Conservation (phyloP, 1,139 yeast species). For the Candida neerlandica region DNA sequence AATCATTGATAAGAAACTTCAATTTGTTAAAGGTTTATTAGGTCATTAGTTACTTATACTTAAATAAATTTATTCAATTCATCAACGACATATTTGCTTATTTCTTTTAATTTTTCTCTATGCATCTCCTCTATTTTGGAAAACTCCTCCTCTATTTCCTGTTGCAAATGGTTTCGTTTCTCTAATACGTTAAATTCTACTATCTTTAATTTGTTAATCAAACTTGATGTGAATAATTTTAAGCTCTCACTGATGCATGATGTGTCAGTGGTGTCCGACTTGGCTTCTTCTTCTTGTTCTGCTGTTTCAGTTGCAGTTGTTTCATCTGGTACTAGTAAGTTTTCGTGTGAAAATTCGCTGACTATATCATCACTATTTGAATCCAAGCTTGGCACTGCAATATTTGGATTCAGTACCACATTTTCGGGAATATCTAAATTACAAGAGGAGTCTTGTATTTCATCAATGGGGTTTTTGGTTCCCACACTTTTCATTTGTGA, state of each 20-base stretch:
- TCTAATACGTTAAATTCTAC: slow-evolving; percentile 18
- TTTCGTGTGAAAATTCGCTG: neutral
- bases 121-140: slow-evolving; percentile 13
- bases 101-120: slow-evolving; percentile 11
- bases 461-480: neutral
- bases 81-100: slow-evolving; percentile 11
- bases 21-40: slow-evolving; percentile 2
- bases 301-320: neutral
- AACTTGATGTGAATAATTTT: slow-evolving; percentile 13
- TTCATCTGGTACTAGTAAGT: neutral
- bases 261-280: neutral
- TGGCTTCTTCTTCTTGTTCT: neutral
- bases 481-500: too few relatives aligned
- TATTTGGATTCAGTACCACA: too few relatives aligned
- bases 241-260: slow-evolving; percentile 12
- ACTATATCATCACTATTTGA: neutral
- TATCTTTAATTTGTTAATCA: slow-evolving; percentile 18
- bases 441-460: neutral
- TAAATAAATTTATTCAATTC: slow-evolving; percentile 15
- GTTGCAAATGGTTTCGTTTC: slow-evolving; percentile 17
- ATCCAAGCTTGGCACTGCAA: neutral
- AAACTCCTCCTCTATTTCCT: slow-evolving; percentile 18
- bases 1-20: slow-evolving; percentile 3
- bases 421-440: neutral
- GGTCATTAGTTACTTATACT: neutral